Base-by-base conservation (phyloP, 345 rosid species). In the Euphorbia tirucalli region DNA sequence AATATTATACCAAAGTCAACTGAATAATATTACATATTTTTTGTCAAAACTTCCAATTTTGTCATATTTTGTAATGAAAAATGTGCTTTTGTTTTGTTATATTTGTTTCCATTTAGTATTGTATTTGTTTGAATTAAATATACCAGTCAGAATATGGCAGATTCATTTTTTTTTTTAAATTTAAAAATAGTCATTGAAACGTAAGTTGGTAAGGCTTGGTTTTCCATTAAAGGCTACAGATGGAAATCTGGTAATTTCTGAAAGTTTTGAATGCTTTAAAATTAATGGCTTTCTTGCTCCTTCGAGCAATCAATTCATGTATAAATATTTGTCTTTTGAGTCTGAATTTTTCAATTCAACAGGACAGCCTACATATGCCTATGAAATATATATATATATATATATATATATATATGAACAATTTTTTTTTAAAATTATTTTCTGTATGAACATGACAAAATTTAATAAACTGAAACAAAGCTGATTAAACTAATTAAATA, bases 141-240 rank as follows among this genome's bases (percentile, higher is more conserved):
- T 2, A 6, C 1, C 10, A 41, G 44, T 41, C 44, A 41, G 44
- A 41, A 41, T 41, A 41, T 4, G 3, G 8, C n/a, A 35, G 3
- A 35, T 35, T 7, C 7, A 35, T 35, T 35, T 35, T 35, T 35
- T 35, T 35, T 35, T n/a, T n/a, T 10, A 41, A 15, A 46, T 46
- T 7, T 6, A 2, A 41, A 41, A 41, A 4, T 1, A 18, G 18
- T 28, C 55, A 46, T 31, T 30, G 43, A 52, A 31, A 15, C 9
- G 14, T 14, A 31, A 54, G 66, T 22, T 8, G 48, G 49, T 55
- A 6, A 27, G 54, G 59, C 43, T 50, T 87, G 85, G 66, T 62
- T 85, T 80, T 83, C 90, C 61, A 79, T 49, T 71, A 30, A 73
- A 73, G 74, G 30, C 64, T n/a, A 16, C 19, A 65, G 1, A 44